Base-by-base conservation (phyloP, 2,329 filamentous ascomycete species). In the Cercospora zeae-maydis region DNA sequence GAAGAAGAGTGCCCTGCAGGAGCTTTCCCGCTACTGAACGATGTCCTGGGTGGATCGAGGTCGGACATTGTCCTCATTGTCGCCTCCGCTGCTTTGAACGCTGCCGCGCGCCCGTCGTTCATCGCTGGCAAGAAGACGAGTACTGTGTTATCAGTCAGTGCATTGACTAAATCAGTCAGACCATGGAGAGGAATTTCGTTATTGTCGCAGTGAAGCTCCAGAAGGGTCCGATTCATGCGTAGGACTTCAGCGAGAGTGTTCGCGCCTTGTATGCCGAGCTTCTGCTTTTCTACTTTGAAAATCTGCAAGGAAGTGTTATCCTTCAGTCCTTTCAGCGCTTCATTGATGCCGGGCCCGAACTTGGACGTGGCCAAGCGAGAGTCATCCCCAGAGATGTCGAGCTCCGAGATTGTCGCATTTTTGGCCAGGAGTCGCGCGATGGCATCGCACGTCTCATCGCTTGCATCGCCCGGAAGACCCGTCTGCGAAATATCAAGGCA, bases 121-220 rank as follows among this genome's bases (percentile, higher is more conserved):
- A 90, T 88, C 9, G 77, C 78, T 5, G 88, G 87, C 34, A 91
- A 80, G 67, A 83, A 83, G 13, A 89, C 73, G 1, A 91, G 74
- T 0, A 83, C 84, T 2, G 81, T 83, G 70, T 91, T 91, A 45
- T 82, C 83, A 63, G 87, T 82, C n/a, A 91, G 76, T 16, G 86
- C 83, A 69, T 90, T 88, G 55, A 91, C 85, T 6, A 90, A 77
- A 57, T 87, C 86, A 0, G 86, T 89, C 66, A 89, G 87, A 1
- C 86, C 87, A 66, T 88, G 85, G n/a, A 90, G 79, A 51, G 86
- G 87, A 60, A 90, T 88, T 59, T 86, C 85, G 70, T 91, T 91
- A 73, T 88, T 86, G 65, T 88, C 87, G 73, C 88, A 91, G 69
- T 89, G 82, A 5, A 91, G 80, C 71, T 90, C 85, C 27, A 82